Base-by-base conservation (phyloP, 441 rosid genomes). In the Lepidium campestre region DNA sequence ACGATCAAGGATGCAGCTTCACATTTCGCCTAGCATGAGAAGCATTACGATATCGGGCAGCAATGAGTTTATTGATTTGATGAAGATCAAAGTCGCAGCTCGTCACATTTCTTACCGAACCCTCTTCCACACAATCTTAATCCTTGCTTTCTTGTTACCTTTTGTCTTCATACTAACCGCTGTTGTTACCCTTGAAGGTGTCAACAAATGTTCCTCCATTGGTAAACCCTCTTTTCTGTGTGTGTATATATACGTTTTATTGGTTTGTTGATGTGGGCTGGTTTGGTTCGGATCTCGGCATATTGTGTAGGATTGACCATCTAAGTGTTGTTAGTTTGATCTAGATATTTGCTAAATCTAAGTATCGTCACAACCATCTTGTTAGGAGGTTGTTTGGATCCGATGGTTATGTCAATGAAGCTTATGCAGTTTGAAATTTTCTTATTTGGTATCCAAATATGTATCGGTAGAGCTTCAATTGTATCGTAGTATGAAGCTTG, bases 11-110 rank as follows among this genome's bases (percentile, higher is more conserved):
- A 95, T 95, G 99, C 99, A 89, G 97, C 99, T 95, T 87, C 99
- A 90, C 90, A 80, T 95, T 87, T 95, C 99, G 82, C 98, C 96
- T 84, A 92, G 98, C 84, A 95, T 95, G 97, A 95, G 97, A 90
- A 92, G 99, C 78, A 89, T 96, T 83, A 96, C 99, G 72, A 96
- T 96, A 67, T 92, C 79, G 71, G 79, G 81, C 82, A 88, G 79
- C 88, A 86, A 88, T 88, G 99, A 94, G 76, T 88, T 94, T 88
- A 85, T 85, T 85, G 96, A 94, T 84, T 89, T 88, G 78, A 91
- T 91, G 99, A 94, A 91, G 99, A 85, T 94, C 97, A 89, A 92
- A 84, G 89, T 95, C 82, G 97, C 96, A 85, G 95, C 98, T 85
- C 96, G 98, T 78, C 97, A 92, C 73, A 87, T 95, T 77, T 95